Evolutionary conservation across 768 basidiomycete species (phyloP), one percentile per base, ranked within the genome.

Genomic region (Mycena rebaudengoi): DNA sequence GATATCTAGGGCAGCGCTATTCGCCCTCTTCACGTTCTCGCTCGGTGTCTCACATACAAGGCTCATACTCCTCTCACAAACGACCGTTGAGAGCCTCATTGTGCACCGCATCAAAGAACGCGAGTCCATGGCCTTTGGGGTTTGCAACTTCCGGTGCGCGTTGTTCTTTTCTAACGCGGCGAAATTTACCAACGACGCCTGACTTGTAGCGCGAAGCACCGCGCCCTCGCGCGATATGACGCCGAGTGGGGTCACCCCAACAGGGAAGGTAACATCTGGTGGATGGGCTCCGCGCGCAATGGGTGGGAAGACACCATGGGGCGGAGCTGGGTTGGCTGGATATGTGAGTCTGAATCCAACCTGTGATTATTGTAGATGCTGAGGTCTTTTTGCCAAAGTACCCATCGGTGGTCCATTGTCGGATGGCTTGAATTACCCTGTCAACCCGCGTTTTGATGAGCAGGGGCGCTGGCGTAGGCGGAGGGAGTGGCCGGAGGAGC

Each of bases 261-360:
- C 7, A 86, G 81, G 29, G 96, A 96, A 71, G 95, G 91, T 0
- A 89, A 95, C 72, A 75, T 96, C 7, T 98, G 96, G 96, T 94
- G 91, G 88, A 76, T 87, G 33, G 96, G 92, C 26, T 85, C 82
- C 65, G 62, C 68, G 44, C 74, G 80, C 49, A 79, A 76, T 41
- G 90, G 89, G 66, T 98, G 95, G 95, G 83, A 85, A 67, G 85
- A 87, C 49, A 89, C 91, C 43, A 97, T 98, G 94, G 96, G 96
- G 10, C 75, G 69, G 32, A 85, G 79, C 60, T 74, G 75, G 57
- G 82, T 83, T 74, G 86, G 88, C 37, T 98, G 95, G 95, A 82
- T 96, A 65, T 77, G 95, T 96, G 75, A 85, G 90, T 88, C 23
- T 40, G 23, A 44, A 45, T n/a, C n/a, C n/a, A n/a, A n/a, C n/a